Evolutionary conservation across 306 rosid species (phyloP).

Genomic region (Ziziphus jujuba): DNA sequence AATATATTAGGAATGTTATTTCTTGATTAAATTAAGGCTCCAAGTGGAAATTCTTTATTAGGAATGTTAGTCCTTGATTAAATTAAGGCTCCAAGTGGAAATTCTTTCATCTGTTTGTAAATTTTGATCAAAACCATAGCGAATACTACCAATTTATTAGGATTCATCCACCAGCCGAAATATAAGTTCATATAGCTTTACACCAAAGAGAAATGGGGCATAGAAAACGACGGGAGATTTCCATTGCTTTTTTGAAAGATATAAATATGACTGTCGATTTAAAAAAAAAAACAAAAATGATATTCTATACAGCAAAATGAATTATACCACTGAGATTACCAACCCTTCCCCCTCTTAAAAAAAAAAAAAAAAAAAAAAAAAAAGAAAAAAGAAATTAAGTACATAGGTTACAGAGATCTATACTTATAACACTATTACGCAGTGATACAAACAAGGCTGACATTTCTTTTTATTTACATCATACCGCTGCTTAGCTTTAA

Average conservation of each 20-base stretch:
- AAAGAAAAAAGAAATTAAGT: not conserved
- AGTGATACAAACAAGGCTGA: constrained; percentile 26
- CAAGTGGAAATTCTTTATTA: too few species aligned
- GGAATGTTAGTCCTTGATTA: too few species aligned
- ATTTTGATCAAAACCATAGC: not conserved
- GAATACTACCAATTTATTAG: not conserved
- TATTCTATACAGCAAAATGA: constrained; percentile 51
- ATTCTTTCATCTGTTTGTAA: too few species aligned
- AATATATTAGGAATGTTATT: too few species aligned
- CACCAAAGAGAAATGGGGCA: not conserved
- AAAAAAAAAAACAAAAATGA: constrained; percentile 23
- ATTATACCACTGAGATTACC: constrained; percentile 30
- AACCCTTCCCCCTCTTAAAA: not conserved
- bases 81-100: too few species aligned
- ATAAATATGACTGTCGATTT: constrained; percentile 32
- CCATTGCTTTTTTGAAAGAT: constrained; percentile 1
- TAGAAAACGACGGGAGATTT: not conserved
- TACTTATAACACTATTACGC: constrained; percentile 29
- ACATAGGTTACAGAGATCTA: constrained; percentile 37
- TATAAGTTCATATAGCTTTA: not conserved
- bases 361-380: not conserved
- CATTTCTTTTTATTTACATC: constrained; percentile 50
- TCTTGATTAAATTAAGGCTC: too few species aligned
- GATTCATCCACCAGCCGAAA: not conserved
- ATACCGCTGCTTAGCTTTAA: constrained; percentile 33